Base-by-base conservation (phyloP, 2,329 filamentous ascomycete genomes). In the Leptographium wingfieldii region DNA sequence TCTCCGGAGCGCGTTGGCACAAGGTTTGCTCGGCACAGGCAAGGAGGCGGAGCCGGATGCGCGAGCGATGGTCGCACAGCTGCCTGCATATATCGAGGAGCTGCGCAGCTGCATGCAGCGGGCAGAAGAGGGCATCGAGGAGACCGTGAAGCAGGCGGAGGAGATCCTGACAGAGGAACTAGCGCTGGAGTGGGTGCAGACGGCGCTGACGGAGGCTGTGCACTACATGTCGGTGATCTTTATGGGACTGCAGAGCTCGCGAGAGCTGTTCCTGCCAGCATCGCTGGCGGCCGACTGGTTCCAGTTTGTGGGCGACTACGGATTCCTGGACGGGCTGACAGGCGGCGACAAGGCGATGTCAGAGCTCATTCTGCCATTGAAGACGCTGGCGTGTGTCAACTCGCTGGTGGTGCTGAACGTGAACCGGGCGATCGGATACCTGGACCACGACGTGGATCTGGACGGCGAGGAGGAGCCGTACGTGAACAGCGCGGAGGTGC, bases 191-290 rank as follows among this genome's bases (percentile, higher is more conserved):
- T 92, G 86, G 83, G 72, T 80, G 29, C 77, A 79, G 59, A 83
- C 79, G 5, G 74, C 84, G 31, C 74, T 91, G 27, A 82, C 84
- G 16, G 90, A 95, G 70, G 79, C 87, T 52, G 76, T 87, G 48
- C 87, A 94, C 68, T 80, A 86, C 49, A 76, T 94, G 71, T 85
- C 90, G 56, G 77, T 91, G 19, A 74, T 90, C 29, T 88, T 92
- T 66, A 80, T 90, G 65, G 77, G 88, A 25, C 73, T 90, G 40
- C 85, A 88, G 63, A 73, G 80, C 55, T 78, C 80, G 57, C 70
- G 76, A 46, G 73, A 73, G 22, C 71, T 77, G 55, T 80, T 88
- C 66, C 76, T 83, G 14, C 76, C 83, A 19, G 77, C 81, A 22
- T 74, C 79, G 16, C 71, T 84, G 7, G 77, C 91, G 22, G 74